Conservation (phyloP, 106 monocot species). For the Posidonia australis region DNA sequence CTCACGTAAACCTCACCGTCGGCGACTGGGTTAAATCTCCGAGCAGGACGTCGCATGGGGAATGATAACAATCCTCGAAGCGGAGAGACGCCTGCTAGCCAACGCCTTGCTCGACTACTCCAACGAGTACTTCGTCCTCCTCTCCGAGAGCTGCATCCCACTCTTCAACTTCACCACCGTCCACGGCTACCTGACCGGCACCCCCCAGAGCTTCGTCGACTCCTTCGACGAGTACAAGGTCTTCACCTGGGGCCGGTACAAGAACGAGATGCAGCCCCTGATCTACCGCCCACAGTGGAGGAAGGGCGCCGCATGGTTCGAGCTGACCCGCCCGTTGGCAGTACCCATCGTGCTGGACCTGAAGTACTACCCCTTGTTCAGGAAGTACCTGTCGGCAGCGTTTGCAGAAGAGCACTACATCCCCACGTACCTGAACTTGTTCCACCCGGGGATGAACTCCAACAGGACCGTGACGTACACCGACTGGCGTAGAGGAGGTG, state of each 20-base stretch:
- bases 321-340: conserved; percentile 1
- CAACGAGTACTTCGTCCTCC: conserved; percentile 14
- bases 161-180: conserved; percentile 5
- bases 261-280: background rate
- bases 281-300: conserved; percentile 4
- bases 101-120: conserved; percentile 12
- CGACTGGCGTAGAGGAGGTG: conserved; percentile 6
- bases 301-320: conserved; percentile 10
- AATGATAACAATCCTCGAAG: background rate
- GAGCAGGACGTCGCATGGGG: conserved; percentile 6
- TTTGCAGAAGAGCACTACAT: conserved; percentile 23
- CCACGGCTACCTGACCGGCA: conserved; percentile 6
- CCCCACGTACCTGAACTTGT: conserved; percentile 15
- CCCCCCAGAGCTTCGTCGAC: conserved; percentile 6
- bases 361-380: conserved; percentile 7
- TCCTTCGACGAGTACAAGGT: conserved; percentile 6
- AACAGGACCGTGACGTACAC: conserved; percentile 11
- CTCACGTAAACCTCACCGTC: too few species aligned
- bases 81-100: conserved; percentile 9
- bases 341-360: conserved; percentile 1
- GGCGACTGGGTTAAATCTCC: too few species aligned
- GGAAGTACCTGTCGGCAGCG: conserved; percentile 2
- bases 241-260: conserved; percentile 1
- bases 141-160: conserved; percentile 14
- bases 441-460: conserved; percentile 11